A percentile compares a stretch with the other conserved stretches of the same genome.
These are phyloP conservation scores for Epichloe brachyelytri DNA, from an alignment of 2,329 filamentous ascomycete genomes.

Conservation along the genomic window DNA sequence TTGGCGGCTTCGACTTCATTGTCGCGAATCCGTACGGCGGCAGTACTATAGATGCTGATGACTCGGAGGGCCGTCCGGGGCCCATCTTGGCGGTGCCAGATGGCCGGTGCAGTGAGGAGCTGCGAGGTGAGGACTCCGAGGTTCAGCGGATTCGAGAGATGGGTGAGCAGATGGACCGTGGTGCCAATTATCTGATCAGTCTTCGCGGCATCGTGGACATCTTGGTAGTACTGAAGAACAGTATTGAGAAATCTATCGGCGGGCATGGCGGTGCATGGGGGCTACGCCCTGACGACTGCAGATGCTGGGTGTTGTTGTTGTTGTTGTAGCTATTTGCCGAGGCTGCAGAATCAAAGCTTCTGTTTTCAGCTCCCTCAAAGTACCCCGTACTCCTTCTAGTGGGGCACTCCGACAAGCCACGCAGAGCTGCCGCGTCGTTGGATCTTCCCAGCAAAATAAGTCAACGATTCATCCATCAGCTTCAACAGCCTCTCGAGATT, in stretches of 20 bases:
- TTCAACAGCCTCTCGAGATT: not conserved
- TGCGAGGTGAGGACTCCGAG: slow-evolving; percentile 60
- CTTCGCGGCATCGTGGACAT: slow-evolving; percentile 35
- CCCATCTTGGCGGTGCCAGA: slow-evolving; percentile 51
- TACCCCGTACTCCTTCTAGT: too few species aligned
- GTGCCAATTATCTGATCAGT: slow-evolving; percentile 50
- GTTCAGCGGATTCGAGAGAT: slow-evolving; percentile 63
- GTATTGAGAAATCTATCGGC: slow-evolving; percentile 54
- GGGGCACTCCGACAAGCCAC: not conserved
- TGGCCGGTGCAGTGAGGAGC: slow-evolving; percentile 55
- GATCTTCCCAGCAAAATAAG: not conserved
- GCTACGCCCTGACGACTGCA: not conserved
- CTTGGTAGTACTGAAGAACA: slow-evolving; percentile 47
- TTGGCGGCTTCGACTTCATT: slow-evolving; percentile 29
- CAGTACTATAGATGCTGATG: slow-evolving; percentile 60
- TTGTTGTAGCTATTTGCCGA: slow-evolving; percentile 12
- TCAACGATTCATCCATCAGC: not conserved
- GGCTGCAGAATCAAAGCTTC: slow-evolving; percentile 8
- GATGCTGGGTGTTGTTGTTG: not conserved
- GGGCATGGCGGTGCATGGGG: slow-evolving; percentile 35
- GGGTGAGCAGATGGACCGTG: slow-evolving; percentile 53
- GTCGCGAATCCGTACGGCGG: slow-evolving; percentile 41
- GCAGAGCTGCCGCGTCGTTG: not conserved
- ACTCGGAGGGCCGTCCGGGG: slow-evolving; percentile 51
- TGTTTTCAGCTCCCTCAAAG: not conserved